Evolutionary conservation across 1,284 basidiomycete genomes (phyloP).

Genomic region (Neotropicomus parvogracilis): DNA sequence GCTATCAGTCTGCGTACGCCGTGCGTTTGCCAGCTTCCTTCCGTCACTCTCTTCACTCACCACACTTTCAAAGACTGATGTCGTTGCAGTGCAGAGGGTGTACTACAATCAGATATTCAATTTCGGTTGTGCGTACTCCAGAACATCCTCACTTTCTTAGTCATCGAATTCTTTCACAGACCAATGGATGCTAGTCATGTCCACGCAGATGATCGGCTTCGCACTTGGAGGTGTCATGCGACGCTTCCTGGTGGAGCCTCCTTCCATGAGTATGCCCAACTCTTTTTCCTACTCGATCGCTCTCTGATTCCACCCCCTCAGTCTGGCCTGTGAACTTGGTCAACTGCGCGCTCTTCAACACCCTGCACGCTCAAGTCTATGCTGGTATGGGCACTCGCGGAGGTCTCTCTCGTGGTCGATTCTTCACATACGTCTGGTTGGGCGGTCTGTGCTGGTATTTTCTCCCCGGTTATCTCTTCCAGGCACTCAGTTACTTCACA

Average conservation of each 20-base stretch:
- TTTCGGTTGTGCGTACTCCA: conserved; percentile 48
- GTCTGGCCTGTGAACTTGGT: conserved; percentile 89
- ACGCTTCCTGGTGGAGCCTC: conserved; percentile 81
- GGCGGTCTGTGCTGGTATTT: conserved; percentile 68
- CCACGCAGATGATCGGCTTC: conserved; percentile 85
- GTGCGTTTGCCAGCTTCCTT: conserved; percentile 11
- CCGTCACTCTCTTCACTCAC: background rate
- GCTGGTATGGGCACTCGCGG: conserved; percentile 59
- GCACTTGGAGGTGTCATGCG: conserved; percentile 80
- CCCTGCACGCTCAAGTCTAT: conserved; percentile 62
- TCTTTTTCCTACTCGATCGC: background rate
- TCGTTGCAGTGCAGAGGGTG: conserved; percentile 70
- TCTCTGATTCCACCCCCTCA: conserved; percentile 23
- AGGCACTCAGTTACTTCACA: conserved; percentile 58
- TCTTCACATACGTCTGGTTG: conserved; percentile 67
- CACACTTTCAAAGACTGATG: conserved; percentile 37
- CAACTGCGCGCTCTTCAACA: conserved; percentile 80
- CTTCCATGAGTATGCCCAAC: conserved; percentile 67
- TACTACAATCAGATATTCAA: conserved; percentile 65
- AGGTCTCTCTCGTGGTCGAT: conserved; percentile 70
- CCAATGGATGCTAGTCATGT: conserved; percentile 80
- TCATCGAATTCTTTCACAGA: conserved; percentile 51
- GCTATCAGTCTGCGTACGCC: conserved; percentile 40
- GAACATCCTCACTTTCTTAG: background rate
- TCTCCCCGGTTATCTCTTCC: conserved; percentile 71